Conservation (phyloP, 148 eudicot species). For the Fagopyrum esculentum region DNA sequence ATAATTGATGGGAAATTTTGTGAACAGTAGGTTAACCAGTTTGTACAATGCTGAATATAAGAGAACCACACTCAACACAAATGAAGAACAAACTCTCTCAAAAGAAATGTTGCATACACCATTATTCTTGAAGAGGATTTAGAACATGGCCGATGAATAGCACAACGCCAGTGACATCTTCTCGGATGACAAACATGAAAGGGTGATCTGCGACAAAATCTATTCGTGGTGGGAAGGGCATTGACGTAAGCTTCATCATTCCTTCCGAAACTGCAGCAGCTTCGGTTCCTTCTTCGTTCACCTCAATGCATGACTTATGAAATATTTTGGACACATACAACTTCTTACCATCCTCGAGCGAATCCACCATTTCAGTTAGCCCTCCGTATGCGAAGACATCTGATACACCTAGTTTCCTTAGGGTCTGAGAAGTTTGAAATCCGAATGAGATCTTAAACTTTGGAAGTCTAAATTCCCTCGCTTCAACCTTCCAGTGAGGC, state of each 20-base stretch:
- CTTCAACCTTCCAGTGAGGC: not conserved
- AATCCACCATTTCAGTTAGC: conserved; percentile 16
- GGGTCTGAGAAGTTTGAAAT: not conserved
- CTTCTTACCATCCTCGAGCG: not conserved
- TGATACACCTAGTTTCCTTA: not conserved
- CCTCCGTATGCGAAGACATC: not conserved
- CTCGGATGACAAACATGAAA: conserved; percentile 18
- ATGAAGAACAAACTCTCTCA: too few species aligned
- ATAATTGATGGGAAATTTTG: too few species aligned
- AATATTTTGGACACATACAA: not conserved
- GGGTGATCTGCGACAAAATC: conserved; percentile 20
- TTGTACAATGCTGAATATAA: too few species aligned
- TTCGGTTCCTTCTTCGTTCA: conserved; percentile 22
- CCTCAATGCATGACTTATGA: conserved; percentile 17
- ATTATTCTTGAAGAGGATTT: conserved; percentile 5
- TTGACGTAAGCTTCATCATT: too few species aligned
- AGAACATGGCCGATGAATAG: conserved; percentile 11
- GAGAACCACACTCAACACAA: too few species aligned
- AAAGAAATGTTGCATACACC: not conserved
- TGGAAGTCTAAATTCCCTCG: conserved; percentile 6
- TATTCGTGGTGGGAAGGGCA: not conserved
- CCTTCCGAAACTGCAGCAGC: conserved; percentile 15
- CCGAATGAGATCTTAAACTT: conserved; percentile 17
- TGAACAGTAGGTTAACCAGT: too few species aligned
- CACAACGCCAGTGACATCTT: conserved; percentile 7